phyloP scores from a whole-genome alignment of 192 early-diverging fungal species.

The Kickxella alabastrina region DNA sequence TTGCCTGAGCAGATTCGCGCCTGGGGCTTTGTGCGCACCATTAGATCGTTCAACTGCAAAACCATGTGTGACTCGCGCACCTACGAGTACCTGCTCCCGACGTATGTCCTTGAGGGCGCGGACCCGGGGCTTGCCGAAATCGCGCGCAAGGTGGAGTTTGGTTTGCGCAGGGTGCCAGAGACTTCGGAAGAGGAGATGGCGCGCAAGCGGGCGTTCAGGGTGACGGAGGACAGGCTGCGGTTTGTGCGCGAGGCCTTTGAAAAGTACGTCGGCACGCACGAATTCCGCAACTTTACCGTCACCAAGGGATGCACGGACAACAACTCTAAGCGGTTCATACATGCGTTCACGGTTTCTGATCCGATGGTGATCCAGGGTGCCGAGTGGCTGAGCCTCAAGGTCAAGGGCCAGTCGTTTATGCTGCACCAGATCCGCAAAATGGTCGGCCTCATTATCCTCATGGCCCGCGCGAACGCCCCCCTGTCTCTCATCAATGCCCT shows the following conservation, averaged over 20 bases:
- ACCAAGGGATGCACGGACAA: slow-evolving; percentile 71
- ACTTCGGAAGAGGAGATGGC: slow-evolving; percentile 58
- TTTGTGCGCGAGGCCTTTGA: slow-evolving; percentile 64
- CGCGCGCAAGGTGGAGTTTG: slow-evolving; percentile 26
- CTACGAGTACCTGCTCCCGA: slow-evolving; percentile 96
- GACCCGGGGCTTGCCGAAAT: slow-evolving; percentile 37
- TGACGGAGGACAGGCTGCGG: slow-evolving; percentile 58
- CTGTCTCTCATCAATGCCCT: slow-evolving; percentile 61
- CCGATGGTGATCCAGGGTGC: slow-evolving; percentile 62
- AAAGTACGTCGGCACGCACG: slow-evolving; percentile 80
- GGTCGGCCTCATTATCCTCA: slow-evolving; percentile 87
- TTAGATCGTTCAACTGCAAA: slow-evolving; percentile 85
- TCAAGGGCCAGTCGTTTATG: slow-evolving; percentile 97
- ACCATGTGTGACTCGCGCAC: slow-evolving; percentile 87
- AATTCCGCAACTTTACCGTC: slow-evolving; percentile 95
- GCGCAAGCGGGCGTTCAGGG: slow-evolving; percentile 62
- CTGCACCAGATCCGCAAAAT: slow-evolving; percentile 99
- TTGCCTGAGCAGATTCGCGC: slow-evolving; percentile 87
- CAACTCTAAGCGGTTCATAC: slow-evolving; percentile 79
- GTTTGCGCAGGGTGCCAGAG: slow-evolving; percentile 32
- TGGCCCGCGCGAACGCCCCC: slow-evolving; percentile 72
- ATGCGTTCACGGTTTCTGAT: slow-evolving; percentile 70
- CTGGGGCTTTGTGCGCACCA: slow-evolving; percentile 72
- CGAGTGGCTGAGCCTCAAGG: slow-evolving; percentile 92
- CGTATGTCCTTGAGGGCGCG: slow-evolving; percentile 71